Evolutionary conservation across 1,284 basidiomycete genomes (phyloP).

Genomic region (Microbotryum silenes-acaulis): DNA sequence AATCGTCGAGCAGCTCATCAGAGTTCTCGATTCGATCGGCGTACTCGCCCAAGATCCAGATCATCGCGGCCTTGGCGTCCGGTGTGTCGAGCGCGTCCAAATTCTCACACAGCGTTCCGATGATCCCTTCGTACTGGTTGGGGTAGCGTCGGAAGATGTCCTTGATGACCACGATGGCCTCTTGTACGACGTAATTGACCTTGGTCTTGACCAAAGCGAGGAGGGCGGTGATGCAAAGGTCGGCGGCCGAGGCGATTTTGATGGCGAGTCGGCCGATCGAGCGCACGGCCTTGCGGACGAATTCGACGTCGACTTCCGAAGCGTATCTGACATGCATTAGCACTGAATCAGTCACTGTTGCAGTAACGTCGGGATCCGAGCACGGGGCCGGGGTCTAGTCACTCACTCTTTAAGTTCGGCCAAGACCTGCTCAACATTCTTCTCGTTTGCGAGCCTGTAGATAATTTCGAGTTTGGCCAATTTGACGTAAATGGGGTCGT

Average conservation of each 20-base stretch:
- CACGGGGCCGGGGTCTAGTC: too few relatives aligned
- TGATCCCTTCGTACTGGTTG: constrained; percentile 90
- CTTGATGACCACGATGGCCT: constrained; percentile 93
- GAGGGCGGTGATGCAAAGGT: constrained; percentile 79
- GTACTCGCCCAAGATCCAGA: constrained; percentile 98
- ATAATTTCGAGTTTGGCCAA: constrained; percentile 98
- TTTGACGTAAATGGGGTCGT: constrained; percentile 98
- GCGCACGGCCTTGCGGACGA: constrained; percentile 92
- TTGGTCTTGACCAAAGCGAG: constrained; percentile 85
- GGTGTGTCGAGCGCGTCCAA: constrained; percentile 89
- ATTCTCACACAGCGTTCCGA: constrained; percentile 84
- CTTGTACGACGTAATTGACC: constrained; percentile 94
- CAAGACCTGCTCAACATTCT: constrained; percentile 84
- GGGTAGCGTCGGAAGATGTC: constrained; percentile 98
- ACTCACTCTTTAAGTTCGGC: constrained; percentile 88
- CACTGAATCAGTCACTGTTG: neutral
- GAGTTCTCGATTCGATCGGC: constrained; percentile 93
- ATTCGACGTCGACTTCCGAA: constrained; percentile 95
- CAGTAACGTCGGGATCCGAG: neutral
- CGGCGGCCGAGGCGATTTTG: constrained; percentile 85
- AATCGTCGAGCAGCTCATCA: constrained; percentile 87
- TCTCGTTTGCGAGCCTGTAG: constrained; percentile 83
- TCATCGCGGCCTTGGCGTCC: constrained; percentile 91
- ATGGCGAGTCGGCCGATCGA: constrained; percentile 95
- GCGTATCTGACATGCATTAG: constrained; percentile 61